Conservation (phyloP, 192 early-diverging fungal genomes). For the Chytriomyces hyalinus region DNA sequence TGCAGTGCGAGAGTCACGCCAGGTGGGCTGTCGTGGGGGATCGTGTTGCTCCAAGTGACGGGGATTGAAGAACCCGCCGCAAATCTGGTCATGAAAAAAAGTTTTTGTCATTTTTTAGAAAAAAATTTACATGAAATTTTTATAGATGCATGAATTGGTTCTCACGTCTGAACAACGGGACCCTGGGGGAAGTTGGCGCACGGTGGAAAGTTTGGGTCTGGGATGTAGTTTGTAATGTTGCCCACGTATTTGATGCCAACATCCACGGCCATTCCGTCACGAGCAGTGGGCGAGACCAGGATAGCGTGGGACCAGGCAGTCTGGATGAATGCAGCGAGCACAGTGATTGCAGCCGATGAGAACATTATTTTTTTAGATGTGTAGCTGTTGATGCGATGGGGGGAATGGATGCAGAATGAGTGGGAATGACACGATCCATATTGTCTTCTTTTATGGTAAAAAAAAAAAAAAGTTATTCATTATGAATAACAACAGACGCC, state of each 20-base stretch:
- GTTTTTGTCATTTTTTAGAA: no score
- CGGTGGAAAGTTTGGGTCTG: constrained; percentile 20
- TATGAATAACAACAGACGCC: neutral
- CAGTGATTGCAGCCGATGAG: neutral
- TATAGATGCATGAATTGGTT: no score
- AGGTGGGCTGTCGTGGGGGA: constrained; percentile 38
- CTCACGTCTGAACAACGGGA: neutral
- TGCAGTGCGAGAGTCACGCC: constrained; percentile 48
- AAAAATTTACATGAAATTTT: no score
- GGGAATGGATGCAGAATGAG: neutral
- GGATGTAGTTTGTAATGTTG: constrained; percentile 47
- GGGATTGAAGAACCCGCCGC: neutral
- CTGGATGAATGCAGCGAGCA: neutral
- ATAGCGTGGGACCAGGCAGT: neutral
- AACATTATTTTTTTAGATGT: no score
- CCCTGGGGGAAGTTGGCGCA: constrained; percentile 16
- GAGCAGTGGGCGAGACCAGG: neutral
- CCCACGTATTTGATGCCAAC: constrained; percentile 41
- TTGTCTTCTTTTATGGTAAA: no score
- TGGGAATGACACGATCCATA: neutral
- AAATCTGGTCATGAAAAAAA: neutral
- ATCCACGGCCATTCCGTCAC: constrained; percentile 38
- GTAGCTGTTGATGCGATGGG: no score
- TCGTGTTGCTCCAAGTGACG: constrained; percentile 34
- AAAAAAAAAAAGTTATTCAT: neutral